A percentile compares a stretch with the other conserved stretches of the same genome.
Conservation (phyloP, 2,329 filamentous ascomycete species). For the Pestalotiopsis fici region DNA sequence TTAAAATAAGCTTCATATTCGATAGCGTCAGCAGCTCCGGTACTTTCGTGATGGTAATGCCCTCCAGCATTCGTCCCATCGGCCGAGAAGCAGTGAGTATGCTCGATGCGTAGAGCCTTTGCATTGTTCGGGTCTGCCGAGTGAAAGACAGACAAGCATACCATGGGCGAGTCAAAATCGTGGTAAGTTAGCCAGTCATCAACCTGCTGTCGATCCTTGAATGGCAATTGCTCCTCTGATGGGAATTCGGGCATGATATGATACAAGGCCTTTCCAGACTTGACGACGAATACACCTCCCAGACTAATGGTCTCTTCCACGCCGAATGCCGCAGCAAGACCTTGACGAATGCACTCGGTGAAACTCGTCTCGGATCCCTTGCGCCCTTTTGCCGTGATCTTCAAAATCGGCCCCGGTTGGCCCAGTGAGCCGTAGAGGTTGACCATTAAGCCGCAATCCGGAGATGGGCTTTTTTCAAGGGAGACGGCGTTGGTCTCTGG, state of each 20-base stretch:
- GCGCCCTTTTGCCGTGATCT: background rate
- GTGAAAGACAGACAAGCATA: background rate
- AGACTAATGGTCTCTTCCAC: background rate
- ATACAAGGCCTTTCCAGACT: background rate
- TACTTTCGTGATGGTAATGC: background rate
- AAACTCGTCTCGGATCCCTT: background rate
- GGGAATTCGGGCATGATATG: constrained; percentile 2
- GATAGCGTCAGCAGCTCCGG: background rate
- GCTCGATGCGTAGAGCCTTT: background rate
- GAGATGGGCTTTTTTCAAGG: background rate
- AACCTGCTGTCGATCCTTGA: background rate
- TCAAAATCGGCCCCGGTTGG: background rate
- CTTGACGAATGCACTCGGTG: background rate
- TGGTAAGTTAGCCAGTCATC: background rate
- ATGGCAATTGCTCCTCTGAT: background rate
- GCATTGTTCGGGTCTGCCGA: background rate
- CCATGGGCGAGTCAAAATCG: background rate
- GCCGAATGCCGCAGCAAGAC: background rate
- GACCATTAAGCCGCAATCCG: background rate
- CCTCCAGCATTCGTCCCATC: background rate
- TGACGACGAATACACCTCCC: background rate
- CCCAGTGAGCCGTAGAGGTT: background rate
- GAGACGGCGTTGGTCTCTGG: background rate
- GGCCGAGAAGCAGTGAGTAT: background rate
- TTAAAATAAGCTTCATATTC: background rate